These are phyloP conservation scores for Aspergillus sp. DNA, from an alignment of 2,329 filamentous ascomycete species.

Conservation along the genomic window DNA sequence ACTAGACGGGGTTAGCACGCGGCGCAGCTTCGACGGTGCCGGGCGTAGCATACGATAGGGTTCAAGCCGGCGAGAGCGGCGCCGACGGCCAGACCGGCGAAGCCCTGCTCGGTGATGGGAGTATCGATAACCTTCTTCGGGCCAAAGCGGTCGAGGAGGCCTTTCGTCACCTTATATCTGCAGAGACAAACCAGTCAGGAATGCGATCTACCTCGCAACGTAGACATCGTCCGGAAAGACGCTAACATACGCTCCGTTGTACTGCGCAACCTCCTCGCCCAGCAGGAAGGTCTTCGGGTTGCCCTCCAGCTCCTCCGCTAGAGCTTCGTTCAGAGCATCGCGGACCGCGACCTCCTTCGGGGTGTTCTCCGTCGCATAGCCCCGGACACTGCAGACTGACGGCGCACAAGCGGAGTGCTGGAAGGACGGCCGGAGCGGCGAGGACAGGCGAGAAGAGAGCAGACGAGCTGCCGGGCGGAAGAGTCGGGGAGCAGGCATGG, in stretches of 20 bases:
- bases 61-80: slow-evolving; percentile 89
- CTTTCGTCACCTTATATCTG: slow-evolving; percentile 97
- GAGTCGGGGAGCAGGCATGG: slow-evolving; percentile 53
- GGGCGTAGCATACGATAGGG: slow-evolving; percentile 63
- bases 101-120: slow-evolving; percentile 95
- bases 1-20: too few species aligned
- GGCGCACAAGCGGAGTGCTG: slow-evolving; percentile 42
- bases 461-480: slow-evolving; percentile 56
- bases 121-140: slow-evolving; percentile 97
- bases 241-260: slow-evolving; percentile 74
- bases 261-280: slow-evolving; percentile 97
- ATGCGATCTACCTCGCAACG: slow-evolving; percentile 3
- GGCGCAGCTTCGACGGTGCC: not conserved
- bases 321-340: slow-evolving; percentile 94
- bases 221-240: slow-evolving; percentile 2
- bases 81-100: slow-evolving; percentile 86
- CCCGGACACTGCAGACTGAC: slow-evolving; percentile 39
- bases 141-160: slow-evolving; percentile 90
- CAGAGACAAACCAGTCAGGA: slow-evolving; percentile 26
- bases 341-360: slow-evolving; percentile 92
- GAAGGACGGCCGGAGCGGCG: slow-evolving; percentile 46
- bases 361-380: slow-evolving; percentile 51
- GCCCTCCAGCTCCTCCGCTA: slow-evolving; percentile 90
- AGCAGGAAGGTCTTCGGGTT: slow-evolving; percentile 94
- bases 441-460: slow-evolving; percentile 45